Conservation (phyloP, 2,329 filamentous ascomycete species). For the Tricladium varicosporioides region DNA sequence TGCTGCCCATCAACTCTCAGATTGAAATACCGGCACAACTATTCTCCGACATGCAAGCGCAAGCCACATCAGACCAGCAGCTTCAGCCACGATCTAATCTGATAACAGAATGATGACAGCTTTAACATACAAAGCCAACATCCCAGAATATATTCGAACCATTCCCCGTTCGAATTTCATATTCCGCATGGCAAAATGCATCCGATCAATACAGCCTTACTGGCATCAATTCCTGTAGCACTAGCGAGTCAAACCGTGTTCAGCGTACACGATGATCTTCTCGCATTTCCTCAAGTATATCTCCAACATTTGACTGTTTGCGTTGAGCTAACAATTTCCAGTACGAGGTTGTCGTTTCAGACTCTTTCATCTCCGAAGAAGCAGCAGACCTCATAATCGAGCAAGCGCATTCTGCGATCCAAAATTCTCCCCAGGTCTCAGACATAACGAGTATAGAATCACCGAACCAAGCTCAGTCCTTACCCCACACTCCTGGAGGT, state of each 20-base stretch:
- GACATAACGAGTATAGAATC: slow-evolving; percentile 27
- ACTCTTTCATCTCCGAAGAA: slow-evolving; percentile 56
- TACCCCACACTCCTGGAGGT: slow-evolving; percentile 4
- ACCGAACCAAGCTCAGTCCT: slow-evolving; percentile 9
- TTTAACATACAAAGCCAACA: background rate
- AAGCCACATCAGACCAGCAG: background rate
- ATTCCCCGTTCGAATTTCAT: background rate
- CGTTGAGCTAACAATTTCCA: slow-evolving; percentile 36
- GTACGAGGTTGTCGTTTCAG: slow-evolving; percentile 64
- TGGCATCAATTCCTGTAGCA: slow-evolving; percentile 35
- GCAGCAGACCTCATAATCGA: slow-evolving; percentile 51
- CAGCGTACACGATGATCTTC: slow-evolving; percentile 69
- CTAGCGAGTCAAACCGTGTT: slow-evolving; percentile 58
- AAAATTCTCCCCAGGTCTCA: slow-evolving; percentile 20
- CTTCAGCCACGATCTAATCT: background rate
- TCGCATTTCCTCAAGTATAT: slow-evolving; percentile 68
- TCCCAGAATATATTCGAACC: background rate
- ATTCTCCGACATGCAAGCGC: background rate
- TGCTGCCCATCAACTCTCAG: too few species aligned
- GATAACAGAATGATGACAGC: background rate
- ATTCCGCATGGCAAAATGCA: slow-evolving; percentile 35
- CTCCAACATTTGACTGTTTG: background rate
- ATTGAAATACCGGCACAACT: background rate
- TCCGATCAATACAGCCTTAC: slow-evolving; percentile 25
- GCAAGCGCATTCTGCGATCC: slow-evolving; percentile 26